Evolutionary conservation across 495 filamentous ascomycete genomes (phyloP).

Genomic region (Penicillium alfredii): DNA sequence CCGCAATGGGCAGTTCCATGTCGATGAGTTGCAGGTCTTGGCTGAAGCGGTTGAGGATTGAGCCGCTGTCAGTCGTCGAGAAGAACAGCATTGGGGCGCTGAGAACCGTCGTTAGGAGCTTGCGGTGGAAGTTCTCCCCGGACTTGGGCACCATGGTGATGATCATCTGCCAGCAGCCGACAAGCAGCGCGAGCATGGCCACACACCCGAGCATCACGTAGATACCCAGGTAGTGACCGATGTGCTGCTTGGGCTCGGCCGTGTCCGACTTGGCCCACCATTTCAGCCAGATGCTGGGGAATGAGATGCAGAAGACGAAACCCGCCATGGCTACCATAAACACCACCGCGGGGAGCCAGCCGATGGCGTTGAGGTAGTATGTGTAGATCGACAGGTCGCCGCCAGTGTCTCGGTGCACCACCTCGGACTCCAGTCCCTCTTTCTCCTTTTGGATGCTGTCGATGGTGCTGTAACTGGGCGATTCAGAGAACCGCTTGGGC

Average conservation of each 20-base stretch:
- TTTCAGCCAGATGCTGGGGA: constrained; percentile 49
- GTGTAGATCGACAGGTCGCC: constrained; percentile 53
- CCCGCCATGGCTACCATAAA: constrained; percentile 38
- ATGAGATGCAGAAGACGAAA: constrained; percentile 44
- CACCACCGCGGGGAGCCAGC: constrained; percentile 38
- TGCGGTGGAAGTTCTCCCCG: constrained; percentile 44
- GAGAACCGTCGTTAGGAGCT: constrained; percentile 44
- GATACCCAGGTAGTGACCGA: constrained; percentile 50
- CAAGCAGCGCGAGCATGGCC: constrained; percentile 37
- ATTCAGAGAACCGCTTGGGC: constrained; percentile 18
- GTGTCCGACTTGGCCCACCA: constrained; percentile 48
- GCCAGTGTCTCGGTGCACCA: constrained; percentile 32
- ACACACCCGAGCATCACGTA: constrained; percentile 47
- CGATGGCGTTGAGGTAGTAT: constrained; percentile 53
- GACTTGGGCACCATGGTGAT: constrained; percentile 50
- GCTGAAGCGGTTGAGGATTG: constrained; percentile 50
- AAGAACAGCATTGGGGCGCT: constrained; percentile 45
- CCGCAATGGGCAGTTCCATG: constrained; percentile 46
- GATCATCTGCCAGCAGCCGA: constrained; percentile 48
- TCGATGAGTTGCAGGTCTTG: constrained; percentile 58
- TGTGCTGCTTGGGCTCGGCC: constrained; percentile 30
- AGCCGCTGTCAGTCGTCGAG: constrained; percentile 39
- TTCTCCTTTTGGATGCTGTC: constrained; percentile 19
- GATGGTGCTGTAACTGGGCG: constrained; percentile 15
- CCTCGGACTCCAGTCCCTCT: constrained; percentile 11